These are phyloP conservation scores for Medicago ruthenica DNA, from an alignment of 306 rosid genomes.

Conservation along the genomic window DNA sequence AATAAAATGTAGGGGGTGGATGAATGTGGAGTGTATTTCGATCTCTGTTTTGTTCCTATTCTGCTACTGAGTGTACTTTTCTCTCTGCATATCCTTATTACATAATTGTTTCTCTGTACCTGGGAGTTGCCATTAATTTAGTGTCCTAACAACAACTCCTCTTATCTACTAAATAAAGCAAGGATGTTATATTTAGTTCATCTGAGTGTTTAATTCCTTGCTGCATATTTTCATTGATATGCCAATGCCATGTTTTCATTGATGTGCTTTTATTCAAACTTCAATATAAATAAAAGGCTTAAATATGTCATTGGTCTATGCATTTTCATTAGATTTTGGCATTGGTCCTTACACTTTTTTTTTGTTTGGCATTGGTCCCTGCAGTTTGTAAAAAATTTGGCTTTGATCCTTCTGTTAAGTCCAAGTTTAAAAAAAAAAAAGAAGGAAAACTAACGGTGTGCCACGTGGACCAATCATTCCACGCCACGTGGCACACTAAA, in stretches of 20 bases:
- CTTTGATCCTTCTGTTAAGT: too few species aligned
- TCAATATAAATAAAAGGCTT: too few species aligned
- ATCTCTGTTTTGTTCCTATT: constrained; percentile 3
- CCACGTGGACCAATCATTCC: too few species aligned
- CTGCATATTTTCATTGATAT: constrained; percentile 1
- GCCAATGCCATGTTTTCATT: not conserved
- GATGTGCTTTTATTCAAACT: too few species aligned
- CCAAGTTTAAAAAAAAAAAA: too few species aligned
- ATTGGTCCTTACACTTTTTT: too few species aligned
- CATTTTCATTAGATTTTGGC: too few species aligned
- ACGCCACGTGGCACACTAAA: too few species aligned
- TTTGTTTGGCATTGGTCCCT: too few species aligned
- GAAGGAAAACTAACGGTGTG: too few species aligned
- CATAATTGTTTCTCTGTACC: not conserved
- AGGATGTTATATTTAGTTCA: not conserved
- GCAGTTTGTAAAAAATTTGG: too few species aligned
- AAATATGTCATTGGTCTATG: too few species aligned
- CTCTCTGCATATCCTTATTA: not conserved
- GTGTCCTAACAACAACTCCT: not conserved
- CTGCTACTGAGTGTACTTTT: not conserved
- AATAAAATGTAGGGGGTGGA: not conserved
- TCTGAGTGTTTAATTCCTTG: not conserved
- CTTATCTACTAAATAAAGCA: not conserved
- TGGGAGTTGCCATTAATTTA: not conserved
- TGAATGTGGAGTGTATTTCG: not conserved